These are phyloP conservation scores for Stevia rebaudiana DNA, from an alignment of 140 eudicot genomes.

Conservation along the genomic window DNA sequence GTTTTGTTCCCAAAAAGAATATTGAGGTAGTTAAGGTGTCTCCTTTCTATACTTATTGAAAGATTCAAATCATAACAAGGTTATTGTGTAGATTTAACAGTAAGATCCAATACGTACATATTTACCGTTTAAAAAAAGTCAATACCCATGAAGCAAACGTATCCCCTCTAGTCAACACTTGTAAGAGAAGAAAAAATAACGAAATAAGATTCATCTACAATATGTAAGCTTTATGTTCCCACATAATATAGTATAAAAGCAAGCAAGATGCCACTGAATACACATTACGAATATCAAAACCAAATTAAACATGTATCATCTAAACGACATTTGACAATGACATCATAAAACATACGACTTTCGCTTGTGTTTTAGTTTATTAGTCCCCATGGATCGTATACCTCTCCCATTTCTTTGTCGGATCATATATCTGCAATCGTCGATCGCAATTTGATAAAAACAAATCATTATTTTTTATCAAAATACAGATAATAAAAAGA, in stretches of 20 bases:
- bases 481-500: background rate
- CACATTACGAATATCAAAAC: conserved; percentile 9
- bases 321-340: conserved; percentile 6
- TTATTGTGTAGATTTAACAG: too few relatives aligned
- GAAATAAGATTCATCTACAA: background rate
- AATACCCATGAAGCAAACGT: too few relatives aligned
- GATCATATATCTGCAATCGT: conserved; percentile 77
- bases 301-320: conserved; percentile 10
- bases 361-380: conserved; percentile 9
- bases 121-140: too few relatives aligned
- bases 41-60: too few relatives aligned
- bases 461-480: background rate
- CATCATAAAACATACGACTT: background rate
- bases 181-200: too few relatives aligned
- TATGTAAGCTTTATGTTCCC: background rate
- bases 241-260: background rate
- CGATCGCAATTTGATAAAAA: conserved; percentile 2
- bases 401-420: conserved; percentile 94
- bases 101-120: too few relatives aligned
- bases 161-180: too few relatives aligned
- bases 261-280: background rate
- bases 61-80: too few relatives aligned
- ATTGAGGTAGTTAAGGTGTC: too few relatives aligned
- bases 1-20: too few relatives aligned
- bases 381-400: conserved; percentile 92